Conservation (phyloP, 2,329 filamentous ascomycete genomes). For the Peltaster fructicola region DNA sequence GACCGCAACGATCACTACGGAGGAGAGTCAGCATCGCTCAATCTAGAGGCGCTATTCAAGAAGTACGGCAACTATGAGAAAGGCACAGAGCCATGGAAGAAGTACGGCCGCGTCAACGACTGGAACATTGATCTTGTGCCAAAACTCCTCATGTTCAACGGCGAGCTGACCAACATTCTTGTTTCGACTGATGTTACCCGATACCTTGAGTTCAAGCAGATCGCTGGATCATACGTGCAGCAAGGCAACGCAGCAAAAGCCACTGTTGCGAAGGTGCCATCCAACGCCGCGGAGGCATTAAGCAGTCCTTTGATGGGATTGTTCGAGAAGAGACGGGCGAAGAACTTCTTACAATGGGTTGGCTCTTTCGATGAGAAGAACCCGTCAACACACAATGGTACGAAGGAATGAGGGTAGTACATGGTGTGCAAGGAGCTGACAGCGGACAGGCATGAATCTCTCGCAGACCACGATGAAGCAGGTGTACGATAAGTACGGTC, state of each 20-base stretch:
- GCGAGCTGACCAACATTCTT: slow-evolving; percentile 95
- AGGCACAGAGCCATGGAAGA: slow-evolving; percentile 89
- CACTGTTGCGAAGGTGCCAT: slow-evolving; percentile 91
- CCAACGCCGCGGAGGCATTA: slow-evolving; percentile 77
- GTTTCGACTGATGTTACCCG: slow-evolving; percentile 66
- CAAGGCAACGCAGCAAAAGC: slow-evolving; percentile 67
- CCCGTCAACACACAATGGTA: slow-evolving; percentile 77
- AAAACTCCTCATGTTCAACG: slow-evolving; percentile 96
- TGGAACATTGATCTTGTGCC: slow-evolving; percentile 99
- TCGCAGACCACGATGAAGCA: slow-evolving; percentile 78
- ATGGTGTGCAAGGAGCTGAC: slow-evolving; percentile 5
- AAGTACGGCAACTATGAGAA: slow-evolving; percentile 70
- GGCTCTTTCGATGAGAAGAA: slow-evolving; percentile 71
- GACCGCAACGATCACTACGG: slow-evolving; percentile 97
- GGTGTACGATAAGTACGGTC: slow-evolving; percentile 95
- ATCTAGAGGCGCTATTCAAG: slow-evolving; percentile 94
- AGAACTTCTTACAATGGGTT: slow-evolving; percentile 92
- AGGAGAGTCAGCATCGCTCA: slow-evolving; percentile 90
- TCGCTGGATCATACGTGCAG: slow-evolving; percentile 91
- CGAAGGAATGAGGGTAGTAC: slow-evolving; percentile 1
- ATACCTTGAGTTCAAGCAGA: slow-evolving; percentile 40
- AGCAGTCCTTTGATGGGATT: slow-evolving; percentile 89
- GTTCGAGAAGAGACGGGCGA: slow-evolving; percentile 93
- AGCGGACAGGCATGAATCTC: slow-evolving; percentile 51
- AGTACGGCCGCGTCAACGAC: slow-evolving; percentile 90